Percentiles rank a stretch among this genome's conserved stretches.
phyloP scores from a whole-genome alignment of 2,329 filamentous ascomycete genomes.

The Pyrenochaeta sp. region DNA sequence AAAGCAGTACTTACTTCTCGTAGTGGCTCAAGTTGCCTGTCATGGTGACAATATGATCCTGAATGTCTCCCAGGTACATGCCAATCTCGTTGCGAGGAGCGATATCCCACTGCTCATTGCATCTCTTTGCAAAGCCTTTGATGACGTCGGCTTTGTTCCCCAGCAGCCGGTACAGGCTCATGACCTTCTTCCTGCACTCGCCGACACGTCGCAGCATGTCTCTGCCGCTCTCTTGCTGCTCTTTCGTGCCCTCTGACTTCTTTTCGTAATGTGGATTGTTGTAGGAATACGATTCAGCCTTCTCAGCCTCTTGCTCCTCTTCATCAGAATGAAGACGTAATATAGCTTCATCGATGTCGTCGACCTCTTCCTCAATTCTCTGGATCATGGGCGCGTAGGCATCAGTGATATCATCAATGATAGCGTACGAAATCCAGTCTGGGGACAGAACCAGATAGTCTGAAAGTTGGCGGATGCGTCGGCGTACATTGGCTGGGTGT shows the following conservation, averaged over 20 bases:
- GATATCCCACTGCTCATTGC: constrained; percentile 97
- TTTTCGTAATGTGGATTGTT: constrained; percentile 48
- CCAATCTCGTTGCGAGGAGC: constrained; percentile 95
- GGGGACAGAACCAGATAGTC: constrained; percentile 93
- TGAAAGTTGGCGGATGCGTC: constrained; percentile 89
- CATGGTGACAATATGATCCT: constrained; percentile 99
- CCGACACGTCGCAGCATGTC: constrained; percentile 94
- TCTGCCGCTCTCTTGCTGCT: constrained; percentile 59
- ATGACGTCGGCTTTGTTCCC: constrained; percentile 99
- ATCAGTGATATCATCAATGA: constrained; percentile 98
- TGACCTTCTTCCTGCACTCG: constrained; percentile 95
- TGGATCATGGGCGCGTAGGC: constrained; percentile 93
- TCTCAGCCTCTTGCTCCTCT: constrained; percentile 40
- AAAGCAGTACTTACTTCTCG: constrained; percentile 74
- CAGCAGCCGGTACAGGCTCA: constrained; percentile 89
- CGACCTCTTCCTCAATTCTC: constrained; percentile 92
- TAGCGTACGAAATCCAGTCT: constrained; percentile 98
- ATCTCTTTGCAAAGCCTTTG: constrained; percentile 97
- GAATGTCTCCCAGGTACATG: constrained; percentile 96
- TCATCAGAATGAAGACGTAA: constrained; percentile 76
- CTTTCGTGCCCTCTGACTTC: constrained; percentile 52
- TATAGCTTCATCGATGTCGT: constrained; percentile 94
- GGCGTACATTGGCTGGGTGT: constrained; percentile 93
- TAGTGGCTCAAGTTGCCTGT: constrained; percentile 95
- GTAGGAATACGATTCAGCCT: constrained; percentile 31